Evolutionary conservation across 2,329 filamentous ascomycete genomes (phyloP), one percentile per base, ranked within the genome.

Genomic region (Orbilia blumenaviensis): DNA sequence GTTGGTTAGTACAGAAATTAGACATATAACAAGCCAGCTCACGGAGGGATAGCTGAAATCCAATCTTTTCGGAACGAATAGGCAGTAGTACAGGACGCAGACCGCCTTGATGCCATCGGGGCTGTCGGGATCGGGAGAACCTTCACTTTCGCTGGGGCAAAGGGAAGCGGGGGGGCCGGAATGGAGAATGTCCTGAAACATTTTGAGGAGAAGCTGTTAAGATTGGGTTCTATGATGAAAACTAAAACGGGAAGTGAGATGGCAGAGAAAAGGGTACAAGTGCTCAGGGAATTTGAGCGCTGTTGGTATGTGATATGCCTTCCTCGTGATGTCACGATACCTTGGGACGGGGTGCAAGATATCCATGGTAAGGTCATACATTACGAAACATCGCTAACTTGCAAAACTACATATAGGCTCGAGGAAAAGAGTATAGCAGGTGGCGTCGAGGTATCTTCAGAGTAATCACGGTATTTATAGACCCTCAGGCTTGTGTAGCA

Each of bases 21-120:
- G 7, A 14, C 29, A 4, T 18, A 5, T 60, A 34, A 21, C 16
- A n/a, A 5, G 23, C 18, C 5, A 42, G 50, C 14, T 8, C n/a
- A n/a, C n/a, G n/a, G n/a, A n/a, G n/a, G n/a, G n/a, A n/a, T n/a
- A n/a, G n/a, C n/a, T n/a, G n/a, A n/a, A n/a, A n/a, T n/a, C n/a
- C n/a, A 21, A 6, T 34, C 10, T 10, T 21, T 46, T 46, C 21
- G 29, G 18, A 42, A n/a, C 38, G 2, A 41, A 44, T 21, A 76
- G 72, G 93, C 89, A 0, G 88, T 96, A 54, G 93, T 97, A 32
- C 94, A 97, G 83, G 94, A 97, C 82, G 94, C 94, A 2, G 94
- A 97, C 84, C 87, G 94, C 5, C 85, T 98, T n/a, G 94, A 98
- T 83, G 92, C 93, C 2, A 89, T 97, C 58, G 94, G 94, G 0